Evolutionary conservation across 495 filamentous ascomycete genomes (phyloP).

Genomic region (Xylaria flabelliformis): DNA sequence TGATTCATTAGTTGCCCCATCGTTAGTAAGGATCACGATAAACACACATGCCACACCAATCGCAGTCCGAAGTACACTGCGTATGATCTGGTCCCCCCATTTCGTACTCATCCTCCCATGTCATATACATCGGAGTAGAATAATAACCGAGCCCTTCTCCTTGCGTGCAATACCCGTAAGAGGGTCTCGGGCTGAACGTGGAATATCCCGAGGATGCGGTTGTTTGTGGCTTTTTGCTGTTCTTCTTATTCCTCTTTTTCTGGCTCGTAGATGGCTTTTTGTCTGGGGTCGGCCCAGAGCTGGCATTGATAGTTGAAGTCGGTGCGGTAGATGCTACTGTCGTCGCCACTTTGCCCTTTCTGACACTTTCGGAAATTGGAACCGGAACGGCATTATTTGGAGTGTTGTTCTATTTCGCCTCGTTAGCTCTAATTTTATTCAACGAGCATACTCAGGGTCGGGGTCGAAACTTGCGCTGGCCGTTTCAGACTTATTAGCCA

Average conservation of each 20-base stretch:
- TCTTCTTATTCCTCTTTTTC: background rate
- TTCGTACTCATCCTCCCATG: background rate
- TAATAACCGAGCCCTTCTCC: background rate
- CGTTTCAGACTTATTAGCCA: background rate
- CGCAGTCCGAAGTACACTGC: background rate
- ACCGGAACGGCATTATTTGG: background rate
- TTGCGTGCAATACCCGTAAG: background rate
- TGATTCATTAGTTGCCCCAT: background rate
- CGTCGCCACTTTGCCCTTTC: background rate
- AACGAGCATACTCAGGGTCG: background rate
- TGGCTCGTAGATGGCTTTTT: background rate
- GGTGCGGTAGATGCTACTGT: background rate
- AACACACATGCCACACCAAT: background rate
- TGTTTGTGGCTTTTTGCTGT: background rate
- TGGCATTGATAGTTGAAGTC: background rate
- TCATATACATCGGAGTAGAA: background rate
- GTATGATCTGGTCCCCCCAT: background rate
- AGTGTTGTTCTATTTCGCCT: background rate
- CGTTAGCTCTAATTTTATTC: background rate
- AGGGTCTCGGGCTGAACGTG: background rate
- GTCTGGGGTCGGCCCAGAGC: background rate
- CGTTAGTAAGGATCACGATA: background rate
- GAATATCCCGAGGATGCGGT: background rate
- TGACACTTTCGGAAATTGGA: background rate
- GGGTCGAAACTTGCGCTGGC: background rate